These are phyloP conservation scores for Cucurbita maxima DNA, from an alignment of 306 rosid genomes.

Conservation along the genomic window DNA sequence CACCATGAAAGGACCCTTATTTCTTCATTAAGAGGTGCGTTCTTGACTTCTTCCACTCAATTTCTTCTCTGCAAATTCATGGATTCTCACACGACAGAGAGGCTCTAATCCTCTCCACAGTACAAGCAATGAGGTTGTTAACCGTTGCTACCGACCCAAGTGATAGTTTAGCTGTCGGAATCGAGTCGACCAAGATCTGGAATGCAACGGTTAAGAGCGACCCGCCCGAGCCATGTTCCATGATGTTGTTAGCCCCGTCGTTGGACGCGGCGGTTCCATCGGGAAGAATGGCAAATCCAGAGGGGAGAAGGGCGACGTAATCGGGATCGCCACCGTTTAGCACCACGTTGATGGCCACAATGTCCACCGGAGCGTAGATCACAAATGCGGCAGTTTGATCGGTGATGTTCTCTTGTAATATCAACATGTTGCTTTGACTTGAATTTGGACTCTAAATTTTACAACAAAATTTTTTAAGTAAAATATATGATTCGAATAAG, in stretches of 20 bases:
- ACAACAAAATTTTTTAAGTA: background rate
- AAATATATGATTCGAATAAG: background rate
- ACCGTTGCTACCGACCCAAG: slow-evolving; percentile 95
- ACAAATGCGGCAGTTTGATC: slow-evolving; percentile 72
- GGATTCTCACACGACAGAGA: slow-evolving; percentile 48
- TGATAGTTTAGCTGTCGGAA: slow-evolving; percentile 83
- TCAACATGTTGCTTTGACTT: slow-evolving; percentile 93
- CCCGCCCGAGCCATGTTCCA: slow-evolving; percentile 44
- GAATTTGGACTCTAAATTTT: slow-evolving; percentile 75
- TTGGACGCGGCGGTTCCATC: slow-evolving; percentile 36
- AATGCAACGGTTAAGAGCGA: slow-evolving; percentile 88
- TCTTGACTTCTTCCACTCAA: slow-evolving; percentile 71
- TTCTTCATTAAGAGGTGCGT: slow-evolving; percentile 59
- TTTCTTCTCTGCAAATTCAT: background rate
- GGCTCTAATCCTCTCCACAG: slow-evolving; percentile 87
- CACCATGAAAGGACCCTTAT: background rate
- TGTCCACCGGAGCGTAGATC: slow-evolving; percentile 85
- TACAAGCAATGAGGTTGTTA: slow-evolving; percentile 80
- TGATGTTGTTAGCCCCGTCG: slow-evolving; percentile 9
- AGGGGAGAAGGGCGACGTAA: slow-evolving; percentile 88
- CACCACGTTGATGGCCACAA: slow-evolving; percentile 81
- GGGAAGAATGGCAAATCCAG: slow-evolving; percentile 89
- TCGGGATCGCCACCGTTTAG: slow-evolving; percentile 97
- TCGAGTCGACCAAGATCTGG: slow-evolving; percentile 89
- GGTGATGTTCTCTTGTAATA: slow-evolving; percentile 76